phyloP scores from a whole-genome alignment of 1,139 yeast genomes.

The Diutina neorugosa region DNA sequence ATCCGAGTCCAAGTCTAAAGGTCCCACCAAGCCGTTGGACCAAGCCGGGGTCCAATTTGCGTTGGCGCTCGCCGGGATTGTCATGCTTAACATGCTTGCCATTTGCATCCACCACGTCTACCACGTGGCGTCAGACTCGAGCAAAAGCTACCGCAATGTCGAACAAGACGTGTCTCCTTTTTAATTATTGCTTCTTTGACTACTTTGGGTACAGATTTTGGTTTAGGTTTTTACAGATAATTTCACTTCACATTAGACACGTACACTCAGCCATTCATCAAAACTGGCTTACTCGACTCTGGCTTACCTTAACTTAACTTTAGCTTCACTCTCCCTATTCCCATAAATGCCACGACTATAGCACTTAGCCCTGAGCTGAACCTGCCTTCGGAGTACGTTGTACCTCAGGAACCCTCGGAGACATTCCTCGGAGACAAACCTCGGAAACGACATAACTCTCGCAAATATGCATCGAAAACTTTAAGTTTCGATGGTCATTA shows the following conservation, averaged over 20 bases:
- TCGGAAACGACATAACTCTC: too few species aligned
- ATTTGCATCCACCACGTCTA: conserved; percentile 26
- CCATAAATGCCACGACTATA: too few species aligned
- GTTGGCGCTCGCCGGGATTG: conserved; percentile 20
- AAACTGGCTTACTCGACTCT: too few species aligned
- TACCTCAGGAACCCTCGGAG: too few species aligned
- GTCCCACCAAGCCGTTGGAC: conserved; percentile 6
- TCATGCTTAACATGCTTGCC: conserved; percentile 22
- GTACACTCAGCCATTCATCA: too few species aligned
- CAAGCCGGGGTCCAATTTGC: conserved; percentile 13
- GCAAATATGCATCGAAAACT: too few species aligned
- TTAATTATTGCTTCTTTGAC: conserved; percentile 8
- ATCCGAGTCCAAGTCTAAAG: background rate
- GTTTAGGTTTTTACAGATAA: background rate
- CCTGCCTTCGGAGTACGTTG: too few species aligned
- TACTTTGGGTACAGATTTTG: background rate
- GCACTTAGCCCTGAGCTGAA: too few species aligned
- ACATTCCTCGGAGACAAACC: too few species aligned
- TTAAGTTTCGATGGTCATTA: too few species aligned
- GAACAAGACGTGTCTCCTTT: conserved; percentile 28
- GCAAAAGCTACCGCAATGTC: conserved; percentile 22
- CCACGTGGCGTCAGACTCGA: conserved; percentile 17
- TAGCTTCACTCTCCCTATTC: too few species aligned
- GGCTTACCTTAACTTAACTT: too few species aligned
- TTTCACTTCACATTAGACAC: background rate